Evolutionary conservation across 164 flowering plant genomes (phyloP).

Genomic region (Vitis riparia): DNA sequence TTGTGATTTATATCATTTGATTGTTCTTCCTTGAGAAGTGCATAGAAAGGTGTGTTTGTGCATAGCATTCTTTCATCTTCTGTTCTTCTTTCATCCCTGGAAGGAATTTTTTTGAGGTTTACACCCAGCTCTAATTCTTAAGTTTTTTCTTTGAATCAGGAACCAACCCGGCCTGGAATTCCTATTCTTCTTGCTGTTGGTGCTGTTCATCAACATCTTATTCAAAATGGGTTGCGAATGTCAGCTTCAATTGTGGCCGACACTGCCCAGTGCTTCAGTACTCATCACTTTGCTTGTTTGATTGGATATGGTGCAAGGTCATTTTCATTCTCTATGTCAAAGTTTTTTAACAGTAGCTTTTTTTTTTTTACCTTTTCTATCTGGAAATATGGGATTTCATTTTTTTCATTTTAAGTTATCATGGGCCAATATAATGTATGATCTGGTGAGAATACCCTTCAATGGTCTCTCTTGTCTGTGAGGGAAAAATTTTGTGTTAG

Average conservation of each 20-base stretch:
- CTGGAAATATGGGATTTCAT: too few species aligned
- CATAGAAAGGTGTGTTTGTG: too few species aligned
- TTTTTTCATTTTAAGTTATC: too few species aligned
- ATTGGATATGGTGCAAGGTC: constrained; percentile 99
- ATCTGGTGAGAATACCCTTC: too few species aligned
- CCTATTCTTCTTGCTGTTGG: constrained; percentile 99
- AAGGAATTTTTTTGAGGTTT: too few species aligned
- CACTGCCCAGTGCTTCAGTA: constrained; percentile 99
- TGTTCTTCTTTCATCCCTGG: too few species aligned
- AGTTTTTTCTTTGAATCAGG: constrained; percentile 41
- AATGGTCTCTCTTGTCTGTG: too few species aligned
- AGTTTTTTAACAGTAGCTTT: background rate
- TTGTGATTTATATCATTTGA: too few species aligned
- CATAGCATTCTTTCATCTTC: too few species aligned
- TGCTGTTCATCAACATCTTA: constrained; percentile 99
- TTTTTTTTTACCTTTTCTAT: background rate
- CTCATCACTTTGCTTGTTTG: constrained; percentile 99
- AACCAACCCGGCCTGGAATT: constrained; percentile 91
- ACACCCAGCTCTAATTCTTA: background rate
- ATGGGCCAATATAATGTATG: too few species aligned
- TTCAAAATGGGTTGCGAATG: constrained; percentile 94
- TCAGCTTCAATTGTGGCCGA: constrained; percentile 95
- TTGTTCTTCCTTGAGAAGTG: too few species aligned
- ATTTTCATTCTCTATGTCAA: constrained; percentile 6
- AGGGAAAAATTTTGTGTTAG: too few species aligned